Conservation (phyloP, 2,329 filamentous ascomycete species). For the Didymellaceae sp. region DNA sequence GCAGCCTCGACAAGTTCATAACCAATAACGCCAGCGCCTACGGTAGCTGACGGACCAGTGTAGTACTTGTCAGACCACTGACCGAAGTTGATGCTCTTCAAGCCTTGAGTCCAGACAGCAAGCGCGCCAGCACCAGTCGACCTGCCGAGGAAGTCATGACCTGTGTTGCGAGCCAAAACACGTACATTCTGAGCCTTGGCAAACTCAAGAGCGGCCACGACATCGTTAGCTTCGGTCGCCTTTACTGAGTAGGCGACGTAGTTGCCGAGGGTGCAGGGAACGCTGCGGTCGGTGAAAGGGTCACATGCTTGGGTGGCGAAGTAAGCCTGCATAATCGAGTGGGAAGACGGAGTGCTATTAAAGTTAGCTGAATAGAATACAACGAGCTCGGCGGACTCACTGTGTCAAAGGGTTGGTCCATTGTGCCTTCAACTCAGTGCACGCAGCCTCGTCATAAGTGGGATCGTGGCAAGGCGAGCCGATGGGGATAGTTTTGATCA, state of each 20-base stretch:
- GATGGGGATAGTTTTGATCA: conserved; percentile 50
- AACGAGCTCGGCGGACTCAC: conserved; percentile 25
- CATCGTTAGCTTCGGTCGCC: conserved; percentile 28
- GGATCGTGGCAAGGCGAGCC: conserved; percentile 46
- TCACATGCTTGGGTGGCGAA: conserved; percentile 27
- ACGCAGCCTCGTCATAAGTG: conserved; percentile 23
- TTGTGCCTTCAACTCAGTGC: conserved; percentile 23
- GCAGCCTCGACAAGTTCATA: conserved; percentile 33
- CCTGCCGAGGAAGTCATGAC: conserved; percentile 40
- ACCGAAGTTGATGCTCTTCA: conserved; percentile 32
- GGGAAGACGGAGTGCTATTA: conserved; percentile 12
- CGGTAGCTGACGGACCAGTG: conserved; percentile 33
- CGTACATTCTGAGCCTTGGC: conserved; percentile 35
- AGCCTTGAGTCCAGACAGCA: conserved; percentile 39
- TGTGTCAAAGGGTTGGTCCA: conserved; percentile 21
- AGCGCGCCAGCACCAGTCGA: conserved; percentile 41
- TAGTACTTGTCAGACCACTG: conserved; percentile 32
- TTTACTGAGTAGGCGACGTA: conserved; percentile 48
- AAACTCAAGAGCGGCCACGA: conserved; percentile 30
- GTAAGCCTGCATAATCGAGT: conserved; percentile 26
- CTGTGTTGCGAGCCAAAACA: conserved; percentile 33
- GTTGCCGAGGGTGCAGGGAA: conserved; percentile 32
- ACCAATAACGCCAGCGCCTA: conserved; percentile 39
- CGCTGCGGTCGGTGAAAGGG: conserved; percentile 19
- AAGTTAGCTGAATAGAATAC: neutral